Conservation (phyloP, 2,329 filamentous ascomycete genomes). For the Drechslerella stenobrocha region DNA sequence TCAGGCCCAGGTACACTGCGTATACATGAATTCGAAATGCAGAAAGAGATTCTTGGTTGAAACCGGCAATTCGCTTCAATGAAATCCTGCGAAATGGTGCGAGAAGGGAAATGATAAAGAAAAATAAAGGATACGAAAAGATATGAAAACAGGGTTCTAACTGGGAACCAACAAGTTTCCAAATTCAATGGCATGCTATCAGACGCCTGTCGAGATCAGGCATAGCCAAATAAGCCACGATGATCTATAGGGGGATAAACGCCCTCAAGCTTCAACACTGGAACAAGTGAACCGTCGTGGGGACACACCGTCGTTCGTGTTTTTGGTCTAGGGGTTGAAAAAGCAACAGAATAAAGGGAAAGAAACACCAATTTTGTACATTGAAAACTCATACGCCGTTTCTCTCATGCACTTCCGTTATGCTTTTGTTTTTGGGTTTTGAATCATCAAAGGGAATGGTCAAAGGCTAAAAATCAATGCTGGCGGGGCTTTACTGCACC, state of each 20-base stretch:
- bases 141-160: neutral
- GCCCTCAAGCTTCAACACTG: slow-evolving; percentile 6
- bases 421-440: slow-evolving; percentile 17
- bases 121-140: neutral
- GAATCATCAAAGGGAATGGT: slow-evolving; percentile 15
- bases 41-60: neutral
- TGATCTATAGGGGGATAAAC: slow-evolving; percentile 7
- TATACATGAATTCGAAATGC: neutral
- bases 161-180: neutral
- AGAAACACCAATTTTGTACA: slow-evolving; percentile 12
- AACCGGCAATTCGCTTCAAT: neutral
- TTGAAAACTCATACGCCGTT: slow-evolving; percentile 26
- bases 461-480: neutral
- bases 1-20: neutral
- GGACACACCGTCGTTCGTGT: neutral
- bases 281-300: neutral
- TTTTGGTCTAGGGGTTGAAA: neutral
- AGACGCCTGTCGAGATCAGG: slow-evolving; percentile 8
- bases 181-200: slow-evolving; percentile 4
- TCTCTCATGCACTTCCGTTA: slow-evolving; percentile 37
- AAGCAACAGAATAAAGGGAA: neutral
- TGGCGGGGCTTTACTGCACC: slow-evolving; percentile 25
- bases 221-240: slow-evolving; percentile 7
- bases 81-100: neutral
- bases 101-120: neutral